Base-by-base conservation (phyloP, 2,329 filamentous ascomycete species). In the Ophiocordyceps camponoti-floridani region DNA sequence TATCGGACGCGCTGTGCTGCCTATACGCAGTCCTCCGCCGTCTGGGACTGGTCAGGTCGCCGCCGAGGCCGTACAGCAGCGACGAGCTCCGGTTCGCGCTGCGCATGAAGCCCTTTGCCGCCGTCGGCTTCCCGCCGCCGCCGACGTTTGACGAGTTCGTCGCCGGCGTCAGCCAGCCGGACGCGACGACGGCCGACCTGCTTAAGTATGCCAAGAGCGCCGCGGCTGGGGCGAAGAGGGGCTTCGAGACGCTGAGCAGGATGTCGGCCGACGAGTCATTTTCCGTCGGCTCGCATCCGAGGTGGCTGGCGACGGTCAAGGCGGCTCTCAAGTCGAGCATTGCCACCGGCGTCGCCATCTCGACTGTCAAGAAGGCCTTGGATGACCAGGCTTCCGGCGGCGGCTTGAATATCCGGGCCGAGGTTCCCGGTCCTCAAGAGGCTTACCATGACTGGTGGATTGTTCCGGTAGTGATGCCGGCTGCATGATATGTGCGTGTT, bases 41-140 rank as follows among this genome's bases (percentile, higher is more conserved):
- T 9, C 66, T 82, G 7, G 53, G 59, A 26, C 56, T 78, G 48
- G 51, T 86, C 52, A 62, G 66, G 43, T 46, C 62, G 0, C 73
- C 68, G 5, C 59, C 60, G 0, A 65, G 75, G 1, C 78, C 81
- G 0, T 93, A 87, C 57, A 75, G 78, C 46, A 74, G 72, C 14
- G 73, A 82, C 46, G 62, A 68, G 30, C 64, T 87, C 4, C 77
- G 85, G 12, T 88, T 91, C 58, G 82, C 91, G 51, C 64, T 93
- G 10, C 82, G 88, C 47, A 91, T 94, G 84, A 84, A 82, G 54
- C 84, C 86, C 0, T 94, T 93, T 54, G 67, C 80, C 1, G 58
- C 66, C 8, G 72, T 94, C 46, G 71, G 73, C 10, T 68, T 84
- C 2, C 83, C 85, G 0, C 72, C 77, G 47, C 67, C 84, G 12